Base-by-base conservation (phyloP, 768 basidiomycete species). In the Trametes gibbosa region DNA sequence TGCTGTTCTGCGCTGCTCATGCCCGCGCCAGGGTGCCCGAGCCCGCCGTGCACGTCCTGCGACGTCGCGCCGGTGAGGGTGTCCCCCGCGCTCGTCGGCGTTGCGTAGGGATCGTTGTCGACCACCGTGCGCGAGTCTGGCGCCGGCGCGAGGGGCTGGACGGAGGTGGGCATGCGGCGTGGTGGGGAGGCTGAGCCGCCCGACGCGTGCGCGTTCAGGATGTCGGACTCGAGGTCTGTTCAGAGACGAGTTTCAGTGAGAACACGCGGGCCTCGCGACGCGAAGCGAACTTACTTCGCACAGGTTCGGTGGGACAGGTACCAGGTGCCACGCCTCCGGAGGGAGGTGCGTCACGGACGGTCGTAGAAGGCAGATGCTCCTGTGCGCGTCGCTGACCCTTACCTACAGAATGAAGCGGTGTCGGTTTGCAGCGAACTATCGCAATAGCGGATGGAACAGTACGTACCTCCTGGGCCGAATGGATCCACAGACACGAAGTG, bases 1-100 rank as follows among this genome's bases (percentile, higher is more conserved):
- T 71, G 72, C 42, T 64, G 19, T 59, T 77, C 76, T 41, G 65
- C 63, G 64, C 70, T 74, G 32, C 69, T 70, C 74, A 71, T 69
- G 17, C 73, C 76, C 17, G 66, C 61, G 7, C 47, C 57, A 14
- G 75, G 75, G 29, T 65, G 62, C 2, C 74, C 74, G 19, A 72
- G 46, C 13, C 71, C 71, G 34, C 19, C 2, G 55, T 75, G 47
- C 23, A 77, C 70, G 29, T 72, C 72, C 32, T 63, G 43, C 23
- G 72, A 75, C 9, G 76, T 76, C 27, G 71, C 74, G 35, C 76
- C 75, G 1, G 52, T 59, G 9, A 72, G 61, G 0, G 72, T 69
- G 50, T 68, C 70, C 12, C 56, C 61, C 2, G 65, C 66, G n/a
- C 58, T 50, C 1, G 65, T 24, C 13, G 64, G 66, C 40, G 65